These are phyloP conservation scores for Claviceps purpurea DNA, from an alignment of 2,329 filamentous ascomycete species.

Conservation along the genomic window DNA sequence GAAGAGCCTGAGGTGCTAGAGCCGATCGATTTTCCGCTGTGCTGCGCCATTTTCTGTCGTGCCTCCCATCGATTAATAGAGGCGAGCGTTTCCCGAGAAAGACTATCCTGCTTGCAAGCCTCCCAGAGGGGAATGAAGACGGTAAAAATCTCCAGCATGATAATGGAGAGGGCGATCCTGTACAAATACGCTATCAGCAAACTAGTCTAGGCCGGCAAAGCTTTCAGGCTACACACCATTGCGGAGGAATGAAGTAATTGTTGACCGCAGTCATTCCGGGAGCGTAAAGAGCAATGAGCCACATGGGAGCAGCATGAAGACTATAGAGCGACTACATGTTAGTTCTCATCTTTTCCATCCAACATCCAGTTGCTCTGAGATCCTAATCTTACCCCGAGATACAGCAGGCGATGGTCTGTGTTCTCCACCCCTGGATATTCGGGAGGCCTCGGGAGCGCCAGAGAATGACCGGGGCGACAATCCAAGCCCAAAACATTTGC, in stretches of 20 bases:
- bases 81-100: conserved; percentile 34
- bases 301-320: conserved; percentile 52
- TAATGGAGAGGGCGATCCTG: conserved; percentile 46
- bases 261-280: conserved; percentile 39
- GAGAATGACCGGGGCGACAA: conserved; percentile 47
- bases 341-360: neutral
- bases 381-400: conserved; percentile 25
- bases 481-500: conserved; percentile 51
- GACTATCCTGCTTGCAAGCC: conserved; percentile 30
- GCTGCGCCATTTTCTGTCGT: conserved; percentile 20
- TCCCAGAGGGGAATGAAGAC: conserved; percentile 51
- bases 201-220: neutral
- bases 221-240: conserved; percentile 37
- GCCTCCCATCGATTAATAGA: conserved; percentile 35
- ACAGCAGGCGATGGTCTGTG: conserved; percentile 44
- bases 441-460: conserved; percentile 47
- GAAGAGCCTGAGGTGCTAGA: conserved; percentile 16
- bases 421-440: conserved; percentile 53
- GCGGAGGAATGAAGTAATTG: conserved; percentile 42
- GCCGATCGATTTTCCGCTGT: conserved; percentile 20
- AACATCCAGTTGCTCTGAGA: neutral
- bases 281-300: conserved; percentile 46
- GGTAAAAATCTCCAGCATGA: conserved; percentile 49
- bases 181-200: neutral
- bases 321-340: conserved; percentile 18